Evolutionary conservation across 23 red algal species (phyloP).

Genomic region (Agarophyton chilense): DNA sequence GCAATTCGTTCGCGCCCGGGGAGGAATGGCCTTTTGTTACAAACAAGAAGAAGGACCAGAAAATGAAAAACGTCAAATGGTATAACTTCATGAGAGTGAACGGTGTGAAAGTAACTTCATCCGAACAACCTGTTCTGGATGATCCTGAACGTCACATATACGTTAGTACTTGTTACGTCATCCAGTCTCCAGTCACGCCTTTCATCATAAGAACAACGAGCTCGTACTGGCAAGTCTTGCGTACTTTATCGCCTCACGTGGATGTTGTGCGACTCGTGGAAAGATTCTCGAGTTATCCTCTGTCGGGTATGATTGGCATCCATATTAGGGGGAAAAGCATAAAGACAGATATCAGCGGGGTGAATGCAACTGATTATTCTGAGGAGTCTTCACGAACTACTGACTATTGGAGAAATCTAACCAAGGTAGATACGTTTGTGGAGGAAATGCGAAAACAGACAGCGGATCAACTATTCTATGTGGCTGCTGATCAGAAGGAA

Average conservation of each 20-base stretch:
- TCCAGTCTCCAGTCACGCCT: conserved; percentile 71
- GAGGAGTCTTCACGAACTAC: conserved; percentile 57
- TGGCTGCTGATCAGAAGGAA: conserved; percentile 75
- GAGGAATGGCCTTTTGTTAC: conserved; percentile 49
- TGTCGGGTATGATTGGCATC: conserved; percentile 71
- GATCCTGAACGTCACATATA: conserved; percentile 60
- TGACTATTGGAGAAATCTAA: conserved; percentile 78
- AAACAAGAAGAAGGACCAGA: conserved; percentile 26
- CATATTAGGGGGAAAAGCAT: conserved; percentile 69
- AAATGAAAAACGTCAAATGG: conserved; percentile 57
- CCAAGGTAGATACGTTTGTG: conserved; percentile 67
- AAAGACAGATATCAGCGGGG: conserved; percentile 65
- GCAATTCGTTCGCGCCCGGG: conserved; percentile 27
- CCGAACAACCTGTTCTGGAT: conserved; percentile 41
- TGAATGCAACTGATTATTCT: conserved; percentile 52
- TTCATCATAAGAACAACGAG: conserved; percentile 64
- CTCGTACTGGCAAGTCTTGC: conserved; percentile 74
- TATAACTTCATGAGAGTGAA: conserved; percentile 76
- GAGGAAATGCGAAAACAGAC: conserved; percentile 65
- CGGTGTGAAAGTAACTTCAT: conserved; percentile 30
- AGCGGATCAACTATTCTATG: conserved; percentile 69
- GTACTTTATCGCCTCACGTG: conserved; percentile 54
- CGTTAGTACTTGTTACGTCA: conserved; percentile 71
- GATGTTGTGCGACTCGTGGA: conserved; percentile 68
- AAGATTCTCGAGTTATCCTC: conserved; percentile 45